Evolutionary conservation across 192 early-diverging fungal genomes (phyloP), one percentile per base, ranked within the genome.

Genomic region (Entomortierella chlamydospora): DNA sequence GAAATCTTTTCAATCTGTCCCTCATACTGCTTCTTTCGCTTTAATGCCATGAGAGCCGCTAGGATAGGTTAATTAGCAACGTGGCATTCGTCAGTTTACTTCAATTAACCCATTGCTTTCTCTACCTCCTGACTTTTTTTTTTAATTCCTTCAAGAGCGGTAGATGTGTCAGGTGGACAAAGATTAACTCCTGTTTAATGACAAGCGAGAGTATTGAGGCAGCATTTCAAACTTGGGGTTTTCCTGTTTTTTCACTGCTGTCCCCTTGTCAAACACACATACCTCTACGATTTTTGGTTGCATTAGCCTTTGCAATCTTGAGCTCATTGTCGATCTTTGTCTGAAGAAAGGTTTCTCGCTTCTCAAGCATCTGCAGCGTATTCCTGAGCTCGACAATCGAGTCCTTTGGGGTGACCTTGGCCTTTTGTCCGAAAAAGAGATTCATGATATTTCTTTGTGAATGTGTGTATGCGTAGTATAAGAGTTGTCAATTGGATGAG

Each of bases 331-430:
- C 95, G 34, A 95, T 93, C 76, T 96, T 95, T 42, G 87, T 87
- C 67, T 96, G 89, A 55, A 99, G 81, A 78, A 95, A 92, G 55
- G 87, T 89, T 64, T 98, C 93, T 61, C 96, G 84, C 88, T 99
- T 99, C 74, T 97, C 97, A 33, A 99, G 89, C 95, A 97, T 98
- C 57, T 93, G 86, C 49, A 96, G 82, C 31, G 91, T 94, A 64
- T 98, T 97, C 61, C 94, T 88, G 64, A 99, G 87, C 79, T 92
- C 91, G 61, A 95, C 89, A 70, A 99, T 98, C 59, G 98, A 96
- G 83, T 97, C 95, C 81, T 98, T 98, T 61, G 98, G 90, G 34
- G 92, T 89, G 57, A 88, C 83, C 66, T 92, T 91, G 52, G 89
- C 70, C 69, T 88, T 90, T 51, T 74, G 71, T 52, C 85, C 84